A percentile compares a stretch with the other conserved stretches of the same genome.
phyloP scores from a whole-genome alignment of 208 protist species.

The Wallacemonas rigidus region DNA sequence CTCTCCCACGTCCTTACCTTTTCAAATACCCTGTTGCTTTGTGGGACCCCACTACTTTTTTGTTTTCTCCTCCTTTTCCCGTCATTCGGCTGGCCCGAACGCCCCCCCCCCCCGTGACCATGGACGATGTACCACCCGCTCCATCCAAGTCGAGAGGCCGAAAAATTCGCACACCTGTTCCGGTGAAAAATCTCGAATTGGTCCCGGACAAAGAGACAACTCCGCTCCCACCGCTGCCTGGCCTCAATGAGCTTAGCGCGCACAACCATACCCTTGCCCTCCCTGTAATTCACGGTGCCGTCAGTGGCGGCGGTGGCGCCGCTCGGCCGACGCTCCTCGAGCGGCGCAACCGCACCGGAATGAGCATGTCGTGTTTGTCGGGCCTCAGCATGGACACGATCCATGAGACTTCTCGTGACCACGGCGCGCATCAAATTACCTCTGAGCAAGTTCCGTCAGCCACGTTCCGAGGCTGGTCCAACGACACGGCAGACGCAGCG shows the following conservation, averaged over 20 bases:
- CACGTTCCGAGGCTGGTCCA: slow-evolving; percentile 68
- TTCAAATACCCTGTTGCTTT: too few species aligned
- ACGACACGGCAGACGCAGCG: slow-evolving; percentile 11
- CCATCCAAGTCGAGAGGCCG: slow-evolving; percentile 1
- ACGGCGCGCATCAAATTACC: slow-evolving; percentile 1
- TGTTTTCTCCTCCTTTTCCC: slow-evolving; percentile 15
- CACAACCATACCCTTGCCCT: not conserved
- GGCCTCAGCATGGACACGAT: slow-evolving; percentile 73
- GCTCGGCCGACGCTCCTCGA: slow-evolving; percentile 68
- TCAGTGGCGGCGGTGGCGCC: not conserved
- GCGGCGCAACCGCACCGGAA: slow-evolving; percentile 56
- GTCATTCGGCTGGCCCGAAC: not conserved
- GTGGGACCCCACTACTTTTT: not conserved
- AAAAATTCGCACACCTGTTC: slow-evolving; percentile 4
- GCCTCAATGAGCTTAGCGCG: slow-evolving; percentile 5
- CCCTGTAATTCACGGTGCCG: slow-evolving; percentile 11
- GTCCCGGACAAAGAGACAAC: not conserved
- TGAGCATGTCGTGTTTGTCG: slow-evolving; percentile 62
- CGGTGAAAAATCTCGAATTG: not conserved
- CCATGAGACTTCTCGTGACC: slow-evolving; percentile 47
- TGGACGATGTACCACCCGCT: slow-evolving; percentile 13
- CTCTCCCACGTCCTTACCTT: not conserved
- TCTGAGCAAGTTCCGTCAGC: slow-evolving; percentile 18
- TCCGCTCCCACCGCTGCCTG: slow-evolving; percentile 8
- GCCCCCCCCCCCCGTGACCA: not conserved